Base-by-base conservation (phyloP, 768 basidiomycete genomes). In the Suillus discolor region DNA sequence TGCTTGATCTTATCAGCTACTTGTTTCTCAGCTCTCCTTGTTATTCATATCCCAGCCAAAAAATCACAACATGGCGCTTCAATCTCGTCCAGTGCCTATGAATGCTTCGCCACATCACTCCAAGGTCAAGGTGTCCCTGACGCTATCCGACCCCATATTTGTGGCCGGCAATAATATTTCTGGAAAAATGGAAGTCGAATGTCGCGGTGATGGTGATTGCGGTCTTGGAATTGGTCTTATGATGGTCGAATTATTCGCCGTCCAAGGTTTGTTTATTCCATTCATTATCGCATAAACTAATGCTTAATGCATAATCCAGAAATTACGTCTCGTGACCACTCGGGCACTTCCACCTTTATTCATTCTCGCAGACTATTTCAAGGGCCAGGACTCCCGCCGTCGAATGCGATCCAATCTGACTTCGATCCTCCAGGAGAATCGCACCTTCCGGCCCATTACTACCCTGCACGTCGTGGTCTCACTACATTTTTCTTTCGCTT, bases 401-500 rank as follows among this genome's bases (percentile, higher is more conserved):
- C 93, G 13, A 94, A 94, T 73, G 90, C 93, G 2, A 92, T 95
- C 0, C 82, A 89, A 63, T 82, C 86, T 1, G 83, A 89, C 72
- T 49, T 74, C 63, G 7, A 57, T 55, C 84, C 88, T 2, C 72
- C 78, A 6, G 89, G 84, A 1, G 86, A 88, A 65, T 83, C 85
- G 1, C 82, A 82, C 0, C 76, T 94, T 4, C 92, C 92, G 0
- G 79, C 82, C 0, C 77, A 87, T 61, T 89, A 93, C 72, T 82
- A 88, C 73, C 86, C 87, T 65, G 93, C 92, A 8, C 86, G 89
- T n/a, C 85, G 87, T 53, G 93, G 93, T 0, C 80, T 82, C 42
- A 91, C 92, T 0, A 91, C 89, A 0, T 95, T 94, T 77, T 82
- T 92, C 60, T 94, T 94, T 75, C 86, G 84, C n/a, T 85, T 94